Percentiles rank a stretch among this genome's conserved stretches.
Evolutionary conservation across 768 basidiomycete species (phyloP).

Genomic region (Fibroporia radiculosa): DNA sequence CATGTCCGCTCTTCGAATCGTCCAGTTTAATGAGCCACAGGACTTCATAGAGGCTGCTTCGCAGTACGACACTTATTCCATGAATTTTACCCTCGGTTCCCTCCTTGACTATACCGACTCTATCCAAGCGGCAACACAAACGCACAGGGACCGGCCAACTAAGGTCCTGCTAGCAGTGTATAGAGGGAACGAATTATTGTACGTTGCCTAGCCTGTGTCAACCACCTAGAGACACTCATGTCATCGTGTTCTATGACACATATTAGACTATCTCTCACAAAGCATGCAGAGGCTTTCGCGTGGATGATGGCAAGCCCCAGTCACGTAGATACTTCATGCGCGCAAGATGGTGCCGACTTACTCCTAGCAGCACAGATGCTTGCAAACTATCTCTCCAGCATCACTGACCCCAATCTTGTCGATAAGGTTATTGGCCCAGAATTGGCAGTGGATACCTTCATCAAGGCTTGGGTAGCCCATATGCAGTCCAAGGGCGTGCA

Average conservation of each 20-base stretch:
- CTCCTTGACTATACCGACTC: not conserved
- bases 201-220: too few relatives aligned
- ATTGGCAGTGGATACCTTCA: not conserved
- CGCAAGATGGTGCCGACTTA: not conserved
- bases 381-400: not conserved
- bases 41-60: not conserved
- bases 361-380: not conserved
- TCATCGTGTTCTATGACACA: too few relatives aligned
- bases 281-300: not conserved
- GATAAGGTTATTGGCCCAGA: not conserved
- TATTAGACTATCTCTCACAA: not conserved
- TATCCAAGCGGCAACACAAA: not conserved
- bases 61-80: not conserved
- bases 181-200: not conserved
- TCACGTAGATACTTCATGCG: not conserved
- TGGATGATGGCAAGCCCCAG: constrained; percentile 3
- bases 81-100: constrained; percentile 2
- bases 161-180: not conserved
- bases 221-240: too few relatives aligned
- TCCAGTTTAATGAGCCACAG: not conserved
- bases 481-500: not conserved
- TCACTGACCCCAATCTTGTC: constrained; percentile 1
- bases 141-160: not conserved
- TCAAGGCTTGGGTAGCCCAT: not conserved
- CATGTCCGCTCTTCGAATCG: not conserved